Conservation (phyloP, 2,329 filamentous ascomycete species). For the Akanthomyces dipterigenus region DNA sequence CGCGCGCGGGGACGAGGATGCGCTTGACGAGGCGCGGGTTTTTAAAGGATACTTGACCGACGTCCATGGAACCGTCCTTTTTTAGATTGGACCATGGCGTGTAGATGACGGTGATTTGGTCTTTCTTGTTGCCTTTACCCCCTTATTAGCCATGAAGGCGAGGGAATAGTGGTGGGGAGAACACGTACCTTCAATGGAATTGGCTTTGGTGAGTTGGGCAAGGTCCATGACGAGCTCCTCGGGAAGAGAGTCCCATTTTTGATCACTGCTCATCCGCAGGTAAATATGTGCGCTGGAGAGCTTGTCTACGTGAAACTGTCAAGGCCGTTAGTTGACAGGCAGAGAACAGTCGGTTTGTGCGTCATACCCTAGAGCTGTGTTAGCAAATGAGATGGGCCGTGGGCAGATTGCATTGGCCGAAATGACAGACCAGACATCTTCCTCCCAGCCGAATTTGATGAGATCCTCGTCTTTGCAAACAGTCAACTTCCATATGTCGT, state of each 20-base stretch:
- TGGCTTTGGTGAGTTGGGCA: constrained; percentile 96
- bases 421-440: constrained; percentile 76
- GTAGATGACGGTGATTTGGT: constrained; percentile 94
- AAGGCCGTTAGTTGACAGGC: not conserved
- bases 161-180: constrained; percentile 9
- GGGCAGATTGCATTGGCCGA: not conserved
- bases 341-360: not conserved
- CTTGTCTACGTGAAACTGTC: constrained; percentile 93
- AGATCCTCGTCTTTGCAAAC: constrained; percentile 75
- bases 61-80: constrained; percentile 93
- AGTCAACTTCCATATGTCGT: constrained; percentile 9
- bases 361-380: constrained; percentile 21
- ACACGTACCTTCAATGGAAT: constrained; percentile 81
- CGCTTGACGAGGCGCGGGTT: constrained; percentile 66
- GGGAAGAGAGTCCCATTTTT: constrained; percentile 79
- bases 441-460: constrained; percentile 89
- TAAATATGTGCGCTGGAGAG: constrained; percentile 96
- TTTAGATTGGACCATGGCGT: constrained; percentile 95
- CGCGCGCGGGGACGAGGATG: constrained; percentile 69
- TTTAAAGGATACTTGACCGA: constrained; percentile 91
- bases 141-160: not conserved
- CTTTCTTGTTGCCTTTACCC: constrained; percentile 96
- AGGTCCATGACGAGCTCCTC: constrained; percentile 72
- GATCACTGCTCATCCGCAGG: constrained; percentile 70
- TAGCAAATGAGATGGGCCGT: not conserved